Conservation (phyloP, 2,329 filamentous ascomycete genomes). For the Setomelanomma holmii region DNA sequence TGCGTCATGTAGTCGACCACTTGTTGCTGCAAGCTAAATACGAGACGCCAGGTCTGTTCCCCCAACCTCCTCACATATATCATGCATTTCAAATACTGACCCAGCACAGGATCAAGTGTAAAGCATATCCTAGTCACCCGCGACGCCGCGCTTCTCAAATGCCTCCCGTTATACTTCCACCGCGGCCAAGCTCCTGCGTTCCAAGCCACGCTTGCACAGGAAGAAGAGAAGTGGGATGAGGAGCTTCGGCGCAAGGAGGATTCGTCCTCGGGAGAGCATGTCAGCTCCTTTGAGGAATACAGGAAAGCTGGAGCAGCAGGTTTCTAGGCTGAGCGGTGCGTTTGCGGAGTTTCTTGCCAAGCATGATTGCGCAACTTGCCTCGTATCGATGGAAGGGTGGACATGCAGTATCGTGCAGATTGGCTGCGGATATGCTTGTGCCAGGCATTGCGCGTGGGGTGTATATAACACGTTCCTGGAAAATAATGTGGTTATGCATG, state of each 20-base stretch:
- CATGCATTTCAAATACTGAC: conserved; percentile 10
- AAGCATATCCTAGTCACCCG: conserved; percentile 57
- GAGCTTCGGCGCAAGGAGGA: conserved; percentile 41
- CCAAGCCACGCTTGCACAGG: conserved; percentile 47
- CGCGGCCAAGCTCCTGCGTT: conserved; percentile 52
- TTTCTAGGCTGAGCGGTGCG: conserved; percentile 25
- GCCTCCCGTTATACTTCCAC: conserved; percentile 52
- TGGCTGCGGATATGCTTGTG: no score
- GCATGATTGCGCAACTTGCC: background rate
- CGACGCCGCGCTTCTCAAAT: conserved; percentile 53
- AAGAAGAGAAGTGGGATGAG: conserved; percentile 57
- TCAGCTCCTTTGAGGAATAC: conserved; percentile 56
- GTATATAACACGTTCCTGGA: no score
- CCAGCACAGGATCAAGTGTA: conserved; percentile 46
- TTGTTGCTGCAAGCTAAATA: conserved; percentile 56
- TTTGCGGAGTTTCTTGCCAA: background rate
- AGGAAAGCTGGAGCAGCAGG: conserved; percentile 48
- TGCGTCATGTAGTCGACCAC: conserved; percentile 58
- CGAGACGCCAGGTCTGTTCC: conserved; percentile 51
- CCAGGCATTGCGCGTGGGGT: no score
- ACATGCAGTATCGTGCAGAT: conserved; percentile 4
- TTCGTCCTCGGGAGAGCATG: conserved; percentile 28
- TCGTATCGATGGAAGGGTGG: background rate
- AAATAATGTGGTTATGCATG: no score
- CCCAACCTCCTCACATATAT: background rate